phyloP scores from a whole-genome alignment of 2,329 filamentous ascomycete species.

The Fusarium veterinarium region DNA sequence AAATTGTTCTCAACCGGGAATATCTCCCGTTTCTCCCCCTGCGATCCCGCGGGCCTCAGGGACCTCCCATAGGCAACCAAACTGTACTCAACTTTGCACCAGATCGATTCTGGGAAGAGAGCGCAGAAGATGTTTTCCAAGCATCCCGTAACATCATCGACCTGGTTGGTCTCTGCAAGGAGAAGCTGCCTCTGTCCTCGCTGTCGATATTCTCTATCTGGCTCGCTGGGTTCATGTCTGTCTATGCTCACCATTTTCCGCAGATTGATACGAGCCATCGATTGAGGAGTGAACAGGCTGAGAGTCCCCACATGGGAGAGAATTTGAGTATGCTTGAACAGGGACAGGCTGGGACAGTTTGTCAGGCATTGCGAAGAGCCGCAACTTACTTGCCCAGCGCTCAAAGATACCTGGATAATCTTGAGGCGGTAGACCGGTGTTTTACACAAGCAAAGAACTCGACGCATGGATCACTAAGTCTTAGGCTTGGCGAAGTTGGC shows the following conservation, averaged over 20 bases:
- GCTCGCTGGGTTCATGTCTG: slow-evolving; percentile 72
- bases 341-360: slow-evolving; percentile 12
- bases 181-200: slow-evolving; percentile 74
- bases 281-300: slow-evolving; percentile 7
- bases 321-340: slow-evolving; percentile 7
- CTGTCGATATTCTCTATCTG: slow-evolving; percentile 75
- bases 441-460: slow-evolving; percentile 19
- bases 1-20: slow-evolving; percentile 10
- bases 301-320: not conserved
- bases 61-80: not conserved
- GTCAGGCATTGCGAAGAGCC: slow-evolving; percentile 34
- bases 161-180: slow-evolving; percentile 70
- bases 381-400: slow-evolving; percentile 20
- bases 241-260: slow-evolving; percentile 75
- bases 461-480: slow-evolving; percentile 18
- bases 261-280: slow-evolving; percentile 69
- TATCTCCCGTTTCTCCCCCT: slow-evolving; percentile 1
- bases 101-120: slow-evolving; percentile 4
- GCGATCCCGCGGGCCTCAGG: not conserved
- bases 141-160: slow-evolving; percentile 73
- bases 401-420: slow-evolving; percentile 32
- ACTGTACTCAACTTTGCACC: not conserved
- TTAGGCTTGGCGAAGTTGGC: slow-evolving; percentile 24
- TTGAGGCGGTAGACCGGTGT: slow-evolving; percentile 22
- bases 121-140: slow-evolving; percentile 44